Evolutionary conservation across 306 rosid species (phyloP), one percentile per base, ranked within the genome.

Genomic region (Notholithocarpus densiflorus): DNA sequence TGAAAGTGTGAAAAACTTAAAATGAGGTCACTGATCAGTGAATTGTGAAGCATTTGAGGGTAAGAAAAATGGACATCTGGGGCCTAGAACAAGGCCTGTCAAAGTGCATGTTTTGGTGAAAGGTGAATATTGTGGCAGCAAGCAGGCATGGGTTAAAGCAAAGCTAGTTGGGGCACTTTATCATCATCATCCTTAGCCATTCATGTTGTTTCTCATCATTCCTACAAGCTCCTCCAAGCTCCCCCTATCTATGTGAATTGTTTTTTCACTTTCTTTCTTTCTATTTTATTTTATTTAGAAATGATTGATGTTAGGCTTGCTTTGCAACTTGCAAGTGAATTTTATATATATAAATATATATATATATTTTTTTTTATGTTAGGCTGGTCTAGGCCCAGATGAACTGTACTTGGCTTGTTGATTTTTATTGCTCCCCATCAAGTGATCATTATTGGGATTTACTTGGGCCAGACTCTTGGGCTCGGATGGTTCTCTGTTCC

Each of bases 61-160:
- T 23, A 71, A 65, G 65, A 84, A 74, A 80, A 81, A 87, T 64
- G 84, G 85, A 79, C 77, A 75, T 64, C 5, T 45, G 56, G 87
- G 85, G 70, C 68, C 68, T 34, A 77, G 69, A 69, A 81, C 80
- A 86, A 43, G 72, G 6, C 24, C 86, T 80, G 89, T 77, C 77
- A 84, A 60, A 78, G 83, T 84, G 84, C 24, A 64, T 75, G 82
- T 89, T 92, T 75, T 89, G 55, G 93, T 87, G 92, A 89, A 89
- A 92, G 91, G 70, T 40, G 74, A 14, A 40, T 40, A 40, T 8
- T 62, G 79, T 75, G 87, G 93, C 45, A 40, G 11, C 45, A 40
- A 3, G 45, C 11, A 40, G 45, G 45, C 73, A 89, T 89, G 97
- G 93, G 91, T 80, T 84, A 92, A 90, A 90, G 95, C 74, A 61